Conservation (phyloP, 495 filamentous ascomycete species). For the Talaromyces nanjingensis region DNA sequence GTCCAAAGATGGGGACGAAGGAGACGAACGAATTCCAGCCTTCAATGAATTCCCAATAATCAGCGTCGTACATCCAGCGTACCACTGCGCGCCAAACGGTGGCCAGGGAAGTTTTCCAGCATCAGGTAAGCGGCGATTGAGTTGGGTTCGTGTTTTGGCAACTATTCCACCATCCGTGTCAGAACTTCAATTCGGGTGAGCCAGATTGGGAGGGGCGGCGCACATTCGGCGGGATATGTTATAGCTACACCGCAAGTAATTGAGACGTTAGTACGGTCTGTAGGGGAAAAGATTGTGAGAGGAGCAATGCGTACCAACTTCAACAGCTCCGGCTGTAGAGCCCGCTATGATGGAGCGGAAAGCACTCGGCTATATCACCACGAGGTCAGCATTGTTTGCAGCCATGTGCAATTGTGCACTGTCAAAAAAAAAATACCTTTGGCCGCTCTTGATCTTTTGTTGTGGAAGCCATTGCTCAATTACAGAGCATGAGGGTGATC, state of each 20-base stretch:
- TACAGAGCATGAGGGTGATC: background rate
- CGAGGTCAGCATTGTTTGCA: constrained; percentile 14
- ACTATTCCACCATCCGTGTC: constrained; percentile 51
- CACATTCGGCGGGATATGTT: constrained; percentile 96
- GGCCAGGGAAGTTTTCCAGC: constrained; percentile 92
- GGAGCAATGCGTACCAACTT: constrained; percentile 60
- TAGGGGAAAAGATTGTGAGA: background rate
- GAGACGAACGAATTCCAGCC: constrained; percentile 78
- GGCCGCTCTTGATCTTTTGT: constrained; percentile 29
- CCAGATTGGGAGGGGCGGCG: no score
- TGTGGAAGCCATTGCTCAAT: constrained; percentile 30
- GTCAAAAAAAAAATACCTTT: constrained; percentile 25
- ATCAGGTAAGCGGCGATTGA: constrained; percentile 76
- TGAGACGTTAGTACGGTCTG: background rate
- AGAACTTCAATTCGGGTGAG: no score
- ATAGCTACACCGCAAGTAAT: constrained; percentile 54
- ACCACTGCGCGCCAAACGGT: constrained; percentile 90
- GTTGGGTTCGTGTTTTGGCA: constrained; percentile 90
- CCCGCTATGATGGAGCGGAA: constrained; percentile 84
- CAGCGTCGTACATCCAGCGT: constrained; percentile 93
- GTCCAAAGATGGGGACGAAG: no score
- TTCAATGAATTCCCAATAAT: constrained; percentile 96
- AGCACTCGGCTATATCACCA: constrained; percentile 61
- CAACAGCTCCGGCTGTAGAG: constrained; percentile 83
- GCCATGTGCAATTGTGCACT: background rate